Evolutionary conservation across 2,329 filamentous ascomycete genomes (phyloP).

Genomic region (Trichophyton simii): DNA sequence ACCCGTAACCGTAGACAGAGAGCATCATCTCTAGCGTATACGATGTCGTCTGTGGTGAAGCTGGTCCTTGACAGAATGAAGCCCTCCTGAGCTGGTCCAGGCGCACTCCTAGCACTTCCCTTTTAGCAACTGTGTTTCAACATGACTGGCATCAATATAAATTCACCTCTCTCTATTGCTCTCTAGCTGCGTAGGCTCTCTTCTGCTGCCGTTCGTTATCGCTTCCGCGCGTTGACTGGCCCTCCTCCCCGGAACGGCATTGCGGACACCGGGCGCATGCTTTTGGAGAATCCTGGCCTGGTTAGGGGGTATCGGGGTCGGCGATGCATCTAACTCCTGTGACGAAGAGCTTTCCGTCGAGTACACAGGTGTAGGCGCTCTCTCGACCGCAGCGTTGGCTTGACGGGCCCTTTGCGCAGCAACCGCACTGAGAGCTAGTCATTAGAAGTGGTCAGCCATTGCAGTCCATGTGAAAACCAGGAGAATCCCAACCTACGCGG

Average conservation of each 20-base stretch:
- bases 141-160: background rate
- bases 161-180: background rate
- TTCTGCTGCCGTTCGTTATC: slow-evolving; percentile 6
- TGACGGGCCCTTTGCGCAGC: slow-evolving; percentile 31
- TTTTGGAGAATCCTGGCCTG: background rate
- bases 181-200: background rate
- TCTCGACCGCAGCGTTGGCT: slow-evolving; percentile 20
- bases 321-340: slow-evolving; percentile 24
- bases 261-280: background rate
- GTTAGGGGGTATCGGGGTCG: slow-evolving; percentile 10
- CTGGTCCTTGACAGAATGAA: slow-evolving; percentile 30
- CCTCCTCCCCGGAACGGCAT: background rate
- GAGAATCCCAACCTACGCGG: slow-evolving; percentile 5
- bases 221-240: too few species aligned
- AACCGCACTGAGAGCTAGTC: slow-evolving; percentile 26
- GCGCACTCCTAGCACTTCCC: background rate
- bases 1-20: slow-evolving; percentile 31
- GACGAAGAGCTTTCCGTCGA: slow-evolving; percentile 22
- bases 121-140: background rate
- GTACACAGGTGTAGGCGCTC: slow-evolving; percentile 7
- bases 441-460: background rate
- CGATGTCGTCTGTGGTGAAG: slow-evolving; percentile 26
- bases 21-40: slow-evolving; percentile 26
- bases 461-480: background rate
- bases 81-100: slow-evolving; percentile 19